Conservation (phyloP, 2,329 filamentous ascomycete genomes). For the Xylaria sp. region DNA sequence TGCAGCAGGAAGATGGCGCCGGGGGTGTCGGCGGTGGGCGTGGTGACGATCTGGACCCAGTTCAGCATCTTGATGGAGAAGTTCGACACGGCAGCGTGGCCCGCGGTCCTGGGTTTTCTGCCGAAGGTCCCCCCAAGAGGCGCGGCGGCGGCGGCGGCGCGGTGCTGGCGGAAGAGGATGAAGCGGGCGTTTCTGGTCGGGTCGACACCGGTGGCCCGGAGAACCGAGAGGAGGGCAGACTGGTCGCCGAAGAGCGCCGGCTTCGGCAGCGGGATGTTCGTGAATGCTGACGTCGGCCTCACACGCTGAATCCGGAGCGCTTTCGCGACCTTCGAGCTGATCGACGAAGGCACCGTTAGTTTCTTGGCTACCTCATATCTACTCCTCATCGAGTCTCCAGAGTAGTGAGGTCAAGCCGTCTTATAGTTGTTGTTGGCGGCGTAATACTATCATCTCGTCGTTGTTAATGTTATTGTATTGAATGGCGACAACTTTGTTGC, state of each 20-base stretch:
- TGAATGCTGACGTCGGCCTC: conserved; percentile 24
- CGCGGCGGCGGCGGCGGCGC: background rate
- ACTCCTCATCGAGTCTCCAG: conserved; percentile 26
- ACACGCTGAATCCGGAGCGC: background rate
- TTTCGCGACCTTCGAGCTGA: background rate
- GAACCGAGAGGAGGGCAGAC: background rate
- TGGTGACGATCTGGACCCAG: conserved; percentile 78
- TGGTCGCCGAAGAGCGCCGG: conserved; percentile 28
- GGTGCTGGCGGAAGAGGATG: conserved; percentile 2
- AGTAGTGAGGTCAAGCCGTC: too few relatives aligned
- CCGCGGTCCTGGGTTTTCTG: too few relatives aligned
- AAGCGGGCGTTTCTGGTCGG: background rate
- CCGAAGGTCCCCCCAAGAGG: too few relatives aligned
- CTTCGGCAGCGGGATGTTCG: conserved; percentile 27
- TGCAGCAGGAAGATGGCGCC: conserved; percentile 82
- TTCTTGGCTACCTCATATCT: conserved; percentile 18
- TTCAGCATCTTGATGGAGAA: conserved; percentile 70
- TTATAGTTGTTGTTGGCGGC: background rate
- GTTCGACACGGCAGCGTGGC: background rate
- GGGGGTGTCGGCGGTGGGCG: conserved; percentile 87
- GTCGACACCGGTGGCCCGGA: background rate
- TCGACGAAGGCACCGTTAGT: conserved; percentile 8
- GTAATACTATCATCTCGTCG: background rate
- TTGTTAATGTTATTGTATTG: background rate
- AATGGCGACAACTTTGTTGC: too few relatives aligned